Conservation (phyloP, 2,329 filamentous ascomycete genomes). For the Myriosclerotinia duriaeana region DNA sequence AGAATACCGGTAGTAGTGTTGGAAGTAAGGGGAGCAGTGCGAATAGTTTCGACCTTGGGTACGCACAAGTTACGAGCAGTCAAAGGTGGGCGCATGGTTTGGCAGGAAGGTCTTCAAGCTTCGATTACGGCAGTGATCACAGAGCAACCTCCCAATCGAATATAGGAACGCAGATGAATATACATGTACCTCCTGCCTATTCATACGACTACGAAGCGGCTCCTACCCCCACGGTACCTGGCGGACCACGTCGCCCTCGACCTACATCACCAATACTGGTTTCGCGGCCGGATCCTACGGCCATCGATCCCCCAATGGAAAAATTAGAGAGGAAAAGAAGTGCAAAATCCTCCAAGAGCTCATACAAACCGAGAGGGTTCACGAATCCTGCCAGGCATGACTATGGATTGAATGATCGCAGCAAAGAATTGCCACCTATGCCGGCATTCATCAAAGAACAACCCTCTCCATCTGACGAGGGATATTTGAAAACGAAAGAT, state of each 20-base stretch:
- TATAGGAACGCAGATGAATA: slow-evolving; percentile 38
- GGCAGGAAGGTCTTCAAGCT: slow-evolving; percentile 65
- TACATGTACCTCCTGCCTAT: slow-evolving; percentile 27
- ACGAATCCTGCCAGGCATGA: slow-evolving; percentile 39
- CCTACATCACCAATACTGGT: slow-evolving; percentile 43
- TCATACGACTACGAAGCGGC: slow-evolving; percentile 70
- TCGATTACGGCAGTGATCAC: slow-evolving; percentile 61
- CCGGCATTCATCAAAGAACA: slow-evolving; percentile 47
- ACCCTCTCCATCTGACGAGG: slow-evolving; percentile 54
- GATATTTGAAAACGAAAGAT: slow-evolving; percentile 49
- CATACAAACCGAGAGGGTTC: slow-evolving; percentile 45
- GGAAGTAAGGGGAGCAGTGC: slow-evolving; percentile 71
- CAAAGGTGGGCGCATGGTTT: slow-evolving; percentile 56
- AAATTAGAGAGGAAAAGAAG: slow-evolving; percentile 57
- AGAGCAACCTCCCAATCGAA: slow-evolving; percentile 38
- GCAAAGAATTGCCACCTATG: slow-evolving; percentile 37
- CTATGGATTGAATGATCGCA: slow-evolving; percentile 39
- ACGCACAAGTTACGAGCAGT: slow-evolving; percentile 56
- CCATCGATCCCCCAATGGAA: slow-evolving; percentile 35
- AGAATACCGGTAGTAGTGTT: slow-evolving; percentile 59
- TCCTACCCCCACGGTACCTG: slow-evolving; percentile 80
- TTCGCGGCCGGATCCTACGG: slow-evolving; percentile 30
- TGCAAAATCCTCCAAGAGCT: slow-evolving; percentile 53
- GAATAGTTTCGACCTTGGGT: slow-evolving; percentile 65
- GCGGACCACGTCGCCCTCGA: slow-evolving; percentile 64